phyloP scores from a whole-genome alignment of 2,329 filamentous ascomycete species.

The Colletotrichum truncatum region DNA sequence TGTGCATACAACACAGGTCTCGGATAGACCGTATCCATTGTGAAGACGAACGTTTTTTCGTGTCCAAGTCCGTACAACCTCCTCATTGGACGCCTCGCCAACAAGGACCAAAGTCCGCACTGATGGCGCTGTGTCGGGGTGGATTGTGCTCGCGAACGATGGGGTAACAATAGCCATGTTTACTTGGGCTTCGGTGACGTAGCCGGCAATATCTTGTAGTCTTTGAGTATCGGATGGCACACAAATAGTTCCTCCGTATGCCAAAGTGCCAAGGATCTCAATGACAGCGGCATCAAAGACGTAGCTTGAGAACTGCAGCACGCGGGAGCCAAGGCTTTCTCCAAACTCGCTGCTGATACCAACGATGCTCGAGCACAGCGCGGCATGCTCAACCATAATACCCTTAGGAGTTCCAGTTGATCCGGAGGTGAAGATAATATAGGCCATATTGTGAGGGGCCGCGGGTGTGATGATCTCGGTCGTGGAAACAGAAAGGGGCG shows the following conservation, averaged over 20 bases:
- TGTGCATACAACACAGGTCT: slow-evolving; percentile 12
- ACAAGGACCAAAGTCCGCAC: not conserved
- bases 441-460: slow-evolving; percentile 28
- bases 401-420: slow-evolving; percentile 58
- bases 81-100: slow-evolving; percentile 15
- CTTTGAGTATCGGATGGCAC: not conserved
- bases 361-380: not conserved
- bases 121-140: not conserved
- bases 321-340: not conserved
- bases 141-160: not conserved
- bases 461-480: not conserved
- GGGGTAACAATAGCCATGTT: slow-evolving; percentile 20
- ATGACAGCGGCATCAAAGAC: slow-evolving; percentile 61
- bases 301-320: slow-evolving; percentile 58
- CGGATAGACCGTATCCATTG: slow-evolving; percentile 22
- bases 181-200: not conserved
- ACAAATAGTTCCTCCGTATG: slow-evolving; percentile 62
- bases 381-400: slow-evolving; percentile 43
- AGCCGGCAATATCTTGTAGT: slow-evolving; percentile 34
- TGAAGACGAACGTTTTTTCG: not conserved
- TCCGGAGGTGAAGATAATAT: slow-evolving; percentile 49
- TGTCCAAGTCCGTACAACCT: slow-evolving; percentile 8
- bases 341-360: not conserved
- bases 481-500: not conserved
- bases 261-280: slow-evolving; percentile 60